Evolutionary conservation across 768 basidiomycete genomes (phyloP).

Genomic region (Leccinum barrowsii): DNA sequence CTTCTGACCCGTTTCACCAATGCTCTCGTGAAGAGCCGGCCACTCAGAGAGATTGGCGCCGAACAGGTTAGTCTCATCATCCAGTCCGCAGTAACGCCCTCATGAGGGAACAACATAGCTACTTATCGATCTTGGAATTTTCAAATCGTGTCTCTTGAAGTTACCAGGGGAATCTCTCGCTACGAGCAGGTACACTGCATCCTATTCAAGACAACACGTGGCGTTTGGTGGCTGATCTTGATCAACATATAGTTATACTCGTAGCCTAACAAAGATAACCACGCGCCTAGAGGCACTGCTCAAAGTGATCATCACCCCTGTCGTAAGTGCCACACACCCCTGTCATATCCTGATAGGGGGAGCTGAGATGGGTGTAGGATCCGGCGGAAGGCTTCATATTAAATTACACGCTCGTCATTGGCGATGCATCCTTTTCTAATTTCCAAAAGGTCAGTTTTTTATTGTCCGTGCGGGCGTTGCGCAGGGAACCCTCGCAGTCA

Average conservation of each 20-base stretch:
- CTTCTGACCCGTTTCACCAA: conserved; percentile 87
- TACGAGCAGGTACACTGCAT: conserved; percentile 48
- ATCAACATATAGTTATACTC: conserved; percentile 60
- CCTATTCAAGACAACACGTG: not conserved
- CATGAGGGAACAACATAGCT: conserved; percentile 44
- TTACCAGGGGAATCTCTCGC: conserved; percentile 72
- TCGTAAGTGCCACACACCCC: conserved; percentile 45
- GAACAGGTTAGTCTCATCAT: conserved; percentile 64
- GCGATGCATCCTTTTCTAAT: conserved; percentile 92
- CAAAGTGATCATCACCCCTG: conserved; percentile 93
- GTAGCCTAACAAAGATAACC: conserved; percentile 77
- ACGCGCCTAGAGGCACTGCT: conserved; percentile 85
- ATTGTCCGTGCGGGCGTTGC: not conserved
- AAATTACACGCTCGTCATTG: conserved; percentile 92
- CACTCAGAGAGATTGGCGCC: conserved; percentile 88
- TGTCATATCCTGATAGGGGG: not conserved
- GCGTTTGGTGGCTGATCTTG: conserved; percentile 8
- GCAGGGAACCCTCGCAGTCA: not conserved
- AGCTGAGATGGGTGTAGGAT: conserved; percentile 48
- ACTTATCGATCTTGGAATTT: conserved; percentile 83
- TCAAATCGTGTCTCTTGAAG: conserved; percentile 79
- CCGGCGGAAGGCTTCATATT: conserved; percentile 92
- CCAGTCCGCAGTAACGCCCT: not conserved
- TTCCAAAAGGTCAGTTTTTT: conserved; percentile 87
- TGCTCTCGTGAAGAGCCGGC: conserved; percentile 84